Evolutionary conservation across 371 early-diverging fungal species (phyloP).

Genomic region (Smittium culicis): DNA sequence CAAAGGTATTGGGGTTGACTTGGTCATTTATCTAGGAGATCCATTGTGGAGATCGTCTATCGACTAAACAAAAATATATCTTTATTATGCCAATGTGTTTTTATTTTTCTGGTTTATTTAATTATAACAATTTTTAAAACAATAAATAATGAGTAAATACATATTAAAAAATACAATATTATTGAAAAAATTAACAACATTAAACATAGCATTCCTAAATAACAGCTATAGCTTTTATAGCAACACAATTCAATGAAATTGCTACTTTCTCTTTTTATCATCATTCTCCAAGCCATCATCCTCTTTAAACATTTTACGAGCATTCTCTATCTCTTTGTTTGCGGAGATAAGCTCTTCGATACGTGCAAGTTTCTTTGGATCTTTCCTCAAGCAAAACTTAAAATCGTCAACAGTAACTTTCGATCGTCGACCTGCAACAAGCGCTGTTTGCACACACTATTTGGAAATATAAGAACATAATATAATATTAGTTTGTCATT

Average conservation of each 20-base stretch:
- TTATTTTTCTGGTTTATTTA: too few relatives aligned
- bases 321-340: constrained; percentile 87
- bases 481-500: too few relatives aligned
- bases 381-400: constrained; percentile 79
- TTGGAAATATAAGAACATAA: constrained; percentile 21
- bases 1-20: constrained; percentile 85
- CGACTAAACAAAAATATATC: too few relatives aligned
- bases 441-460: constrained; percentile 55
- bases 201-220: too few relatives aligned
- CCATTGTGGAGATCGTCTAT: constrained; percentile 60
- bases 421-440: constrained; percentile 42
- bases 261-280: background rate
- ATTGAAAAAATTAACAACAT: too few relatives aligned
- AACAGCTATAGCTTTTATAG: too few relatives aligned
- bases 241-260: too few relatives aligned
- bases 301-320: constrained; percentile 48
- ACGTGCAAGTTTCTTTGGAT: constrained; percentile 90
- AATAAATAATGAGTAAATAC: too few relatives aligned
- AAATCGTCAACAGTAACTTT: constrained; percentile 89
- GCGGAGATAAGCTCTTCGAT: constrained; percentile 88
- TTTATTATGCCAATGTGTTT: too few relatives aligned
- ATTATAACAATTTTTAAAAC: too few relatives aligned
- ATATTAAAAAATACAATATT: too few relatives aligned
- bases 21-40: constrained; percentile 76
- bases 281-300: constrained; percentile 3